Conservation (phyloP, 495 filamentous ascomycete genomes). For the Bryoglossum gracile region DNA sequence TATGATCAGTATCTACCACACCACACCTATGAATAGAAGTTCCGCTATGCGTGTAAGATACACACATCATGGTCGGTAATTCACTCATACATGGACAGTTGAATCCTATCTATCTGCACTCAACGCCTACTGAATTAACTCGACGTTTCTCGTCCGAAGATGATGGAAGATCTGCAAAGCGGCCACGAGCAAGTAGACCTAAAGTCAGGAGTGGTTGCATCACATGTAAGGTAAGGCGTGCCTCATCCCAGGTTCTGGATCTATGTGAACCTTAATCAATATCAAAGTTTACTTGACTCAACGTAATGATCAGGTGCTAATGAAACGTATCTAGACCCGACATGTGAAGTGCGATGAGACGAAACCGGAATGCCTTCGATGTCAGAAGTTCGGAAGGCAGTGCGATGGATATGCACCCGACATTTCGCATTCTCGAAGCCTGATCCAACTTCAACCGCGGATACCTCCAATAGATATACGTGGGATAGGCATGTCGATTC, state of each 20-base stretch:
- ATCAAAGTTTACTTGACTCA: no score
- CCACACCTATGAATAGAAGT: no score
- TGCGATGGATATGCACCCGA: conserved; percentile 46
- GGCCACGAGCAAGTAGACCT: conserved; percentile 16
- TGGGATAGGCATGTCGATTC: conserved; percentile 10
- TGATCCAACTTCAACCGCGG: conserved; percentile 16
- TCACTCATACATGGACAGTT: background rate
- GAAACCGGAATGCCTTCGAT: conserved; percentile 45
- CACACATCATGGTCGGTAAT: no score
- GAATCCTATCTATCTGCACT: no score
- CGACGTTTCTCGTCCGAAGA: conserved; percentile 6
- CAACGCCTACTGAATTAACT: conserved; percentile 2
- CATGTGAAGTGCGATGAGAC: conserved; percentile 53
- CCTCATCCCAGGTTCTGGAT: no score
- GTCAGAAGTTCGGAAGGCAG: conserved; percentile 42
- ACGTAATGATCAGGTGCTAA: background rate
- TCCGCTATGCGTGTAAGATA: no score
- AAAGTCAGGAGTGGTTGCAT: conserved; percentile 23
- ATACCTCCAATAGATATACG: conserved; percentile 7
- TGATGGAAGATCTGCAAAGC: conserved; percentile 6
- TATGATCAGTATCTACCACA: background rate
- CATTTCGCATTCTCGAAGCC: background rate
- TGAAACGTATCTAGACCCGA: conserved; percentile 20
- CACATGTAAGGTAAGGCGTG: conserved; percentile 25
- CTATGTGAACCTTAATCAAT: no score